Evolutionary conservation across 179 eudicot genomes (phyloP).

Genomic region (Sideroxylon spinosum): DNA sequence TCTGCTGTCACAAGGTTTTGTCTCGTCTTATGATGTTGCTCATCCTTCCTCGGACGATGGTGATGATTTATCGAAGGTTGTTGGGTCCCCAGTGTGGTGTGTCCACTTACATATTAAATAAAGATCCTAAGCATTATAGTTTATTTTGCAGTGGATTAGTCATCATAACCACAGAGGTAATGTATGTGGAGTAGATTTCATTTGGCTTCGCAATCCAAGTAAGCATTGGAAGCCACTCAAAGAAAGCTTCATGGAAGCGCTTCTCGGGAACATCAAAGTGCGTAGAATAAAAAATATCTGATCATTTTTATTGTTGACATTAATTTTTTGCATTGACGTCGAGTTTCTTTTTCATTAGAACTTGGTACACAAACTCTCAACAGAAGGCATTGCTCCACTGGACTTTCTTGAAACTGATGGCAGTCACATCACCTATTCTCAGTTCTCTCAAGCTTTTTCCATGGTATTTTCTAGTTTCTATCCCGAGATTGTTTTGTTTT

Average conservation of each 20-base stretch:
- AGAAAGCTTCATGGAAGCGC: slow-evolving; percentile 61
- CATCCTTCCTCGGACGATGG: slow-evolving; percentile 46
- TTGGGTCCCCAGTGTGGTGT: neutral
- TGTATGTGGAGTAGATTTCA: slow-evolving; percentile 65
- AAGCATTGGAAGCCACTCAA: slow-evolving; percentile 47
- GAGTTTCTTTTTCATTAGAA: slow-evolving; percentile 26
- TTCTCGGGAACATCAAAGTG: slow-evolving; percentile 61
- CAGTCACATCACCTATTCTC: slow-evolving; percentile 41
- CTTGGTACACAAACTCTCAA: slow-evolving; percentile 42
- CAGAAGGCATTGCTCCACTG: slow-evolving; percentile 32
- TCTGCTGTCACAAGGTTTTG: slow-evolving; percentile 60
- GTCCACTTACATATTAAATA: neutral
- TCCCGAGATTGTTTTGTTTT: neutral
- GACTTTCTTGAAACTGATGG: slow-evolving; percentile 41
- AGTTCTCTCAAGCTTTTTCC: slow-evolving; percentile 49
- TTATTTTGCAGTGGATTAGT: slow-evolving; percentile 54
- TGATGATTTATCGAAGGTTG: slow-evolving; percentile 38
- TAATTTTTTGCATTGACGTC: slow-evolving; percentile 6
- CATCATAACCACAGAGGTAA: slow-evolving; percentile 68
- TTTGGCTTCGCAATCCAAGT: slow-evolving; percentile 64
- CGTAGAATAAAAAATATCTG: neutral
- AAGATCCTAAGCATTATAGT: neutral
- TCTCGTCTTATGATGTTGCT: slow-evolving; percentile 65
- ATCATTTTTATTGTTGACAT: neutral
- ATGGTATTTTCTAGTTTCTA: slow-evolving; percentile 26